Evolutionary conservation across 2,329 filamentous ascomycete species (phyloP), one percentile per base, ranked within the genome.

Genomic region (Colletotrichum truncatum): DNA sequence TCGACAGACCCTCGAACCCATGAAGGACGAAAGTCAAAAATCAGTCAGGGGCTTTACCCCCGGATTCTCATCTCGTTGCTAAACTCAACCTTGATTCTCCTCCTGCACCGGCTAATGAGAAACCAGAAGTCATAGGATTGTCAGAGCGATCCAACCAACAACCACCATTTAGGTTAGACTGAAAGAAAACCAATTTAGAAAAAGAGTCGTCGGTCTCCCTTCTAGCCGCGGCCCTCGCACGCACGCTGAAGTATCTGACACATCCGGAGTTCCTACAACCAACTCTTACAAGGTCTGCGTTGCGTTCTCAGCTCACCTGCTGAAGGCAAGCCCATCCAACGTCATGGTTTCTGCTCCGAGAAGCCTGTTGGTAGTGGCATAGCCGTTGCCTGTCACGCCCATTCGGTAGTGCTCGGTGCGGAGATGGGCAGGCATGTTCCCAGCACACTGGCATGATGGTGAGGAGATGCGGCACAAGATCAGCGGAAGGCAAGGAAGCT

Each of bases 61-160:
- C 64, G 59, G 64, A 66, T 66, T 66, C 38, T 64, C 59, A 64
- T 66, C 64, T 64, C 43, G 64, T 64, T 45, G 64, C 58, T 53
- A 53, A 64, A 51, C 57, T 66, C 58, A 61, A 61, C 46, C 61
- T 43, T 61, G 25, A 6, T 26, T 32, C 34, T 60, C 25, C 32
- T 41, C 46, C 51, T 52, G 45, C 46, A 46, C 45, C 52, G 51
- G 59, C 30, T 64, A 23, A 52, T 21, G 26, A 46, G 10, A n/a
- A 34, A 23, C 39, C 30, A 56, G 38, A 51, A 63, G 26, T 51
- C 51, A 38, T 32, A 34, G 16, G 21, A 34, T 39, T 28, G 61
- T 28, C 28, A 23, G 43, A 60, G 43, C 61, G 36, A 51, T 55
- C 48, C 3, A 11, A 38, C 52, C 38, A 30, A 38, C 38, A 39